Conservation (phyloP, 805 yeast genomes). For the Lipomyces starkeyi region DNA sequence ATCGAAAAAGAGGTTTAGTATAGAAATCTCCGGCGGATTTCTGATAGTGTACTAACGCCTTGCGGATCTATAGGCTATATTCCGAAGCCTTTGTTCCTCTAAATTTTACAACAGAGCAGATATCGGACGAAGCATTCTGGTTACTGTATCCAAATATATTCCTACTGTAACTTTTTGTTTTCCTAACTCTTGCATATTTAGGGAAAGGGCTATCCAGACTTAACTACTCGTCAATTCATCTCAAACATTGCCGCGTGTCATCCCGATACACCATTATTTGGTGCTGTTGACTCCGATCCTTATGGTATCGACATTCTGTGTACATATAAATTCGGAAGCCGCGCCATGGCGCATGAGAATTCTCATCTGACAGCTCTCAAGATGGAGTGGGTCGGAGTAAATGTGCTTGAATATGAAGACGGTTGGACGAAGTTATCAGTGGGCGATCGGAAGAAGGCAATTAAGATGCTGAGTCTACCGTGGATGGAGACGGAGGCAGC, state of each 20-base stretch:
- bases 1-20: constrained; percentile 57
- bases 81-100: constrained; percentile 18
- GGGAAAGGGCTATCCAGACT: constrained; percentile 74
- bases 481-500: constrained; percentile 24
- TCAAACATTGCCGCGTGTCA: constrained; percentile 41
- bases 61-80: constrained; percentile 28
- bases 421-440: constrained; percentile 44
- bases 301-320: constrained; percentile 63
- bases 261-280: constrained; percentile 51
- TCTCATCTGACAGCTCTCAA: constrained; percentile 23
- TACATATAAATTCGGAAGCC: constrained; percentile 45
- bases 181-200: constrained; percentile 10
- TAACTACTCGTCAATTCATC: constrained; percentile 55
- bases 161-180: background rate
- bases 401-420: constrained; percentile 48
- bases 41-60: background rate
- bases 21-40: background rate
- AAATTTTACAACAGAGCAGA: constrained; percentile 20
- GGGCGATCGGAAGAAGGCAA: constrained; percentile 47
- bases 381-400: constrained; percentile 51
- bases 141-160: constrained; percentile 49
- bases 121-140: constrained; percentile 42
- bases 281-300: constrained; percentile 68
- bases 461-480: constrained; percentile 40
- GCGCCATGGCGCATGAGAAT: constrained; percentile 26